Base-by-base conservation (phyloP, 2,329 filamentous ascomycete genomes). In the Aphanocladium album region DNA sequence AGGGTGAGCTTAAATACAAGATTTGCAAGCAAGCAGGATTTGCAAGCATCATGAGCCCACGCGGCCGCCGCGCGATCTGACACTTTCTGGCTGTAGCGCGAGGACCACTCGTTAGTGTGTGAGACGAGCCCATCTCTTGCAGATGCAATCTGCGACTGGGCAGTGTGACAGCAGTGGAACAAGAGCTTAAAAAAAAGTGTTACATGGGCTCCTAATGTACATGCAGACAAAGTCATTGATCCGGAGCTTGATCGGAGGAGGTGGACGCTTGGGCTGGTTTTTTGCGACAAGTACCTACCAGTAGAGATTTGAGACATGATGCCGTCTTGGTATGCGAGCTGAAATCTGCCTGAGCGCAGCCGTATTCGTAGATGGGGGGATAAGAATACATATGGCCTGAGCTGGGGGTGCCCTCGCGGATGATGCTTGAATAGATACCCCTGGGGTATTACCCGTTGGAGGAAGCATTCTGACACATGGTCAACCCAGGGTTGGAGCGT, bases 41-140 rank as follows among this genome's bases (percentile, higher is more conserved):
- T 52, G 33, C 25, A 46, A 33, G 39, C 41, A 54, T 54, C 51
- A 54, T 23, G 53, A 56, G 25, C 12, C n/a, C 53, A 56, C 53
- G 37, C n/a, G 12, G 49, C 49, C 27, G 11, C 7, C 4, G 37
- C 41, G 14, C 53, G 41, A 56, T 46, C 53, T 56, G 52, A 56
- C 52, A 45, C 7, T 25, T 23, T 39, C n/a, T 45, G 4, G 27
- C 23, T 55, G 27, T 14, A 55, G 37, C 39, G 23, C 35, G 7
- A 14, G 23, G 51, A 35, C 21, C 51, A 21, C 51, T 52, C 11
- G 50, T 39, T 30, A 30, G 35, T 41, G 50, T 39, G 27, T 51
- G 47, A 35, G 27, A 51, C 47, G 47, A 19, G 19, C 43, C 12
- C 23, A 14, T 23, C 35, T 52, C 50, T 52, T 23, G 50, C 33